phyloP scores from a whole-genome alignment of 192 early-diverging fungal species.

The Dispira parvispora region DNA sequence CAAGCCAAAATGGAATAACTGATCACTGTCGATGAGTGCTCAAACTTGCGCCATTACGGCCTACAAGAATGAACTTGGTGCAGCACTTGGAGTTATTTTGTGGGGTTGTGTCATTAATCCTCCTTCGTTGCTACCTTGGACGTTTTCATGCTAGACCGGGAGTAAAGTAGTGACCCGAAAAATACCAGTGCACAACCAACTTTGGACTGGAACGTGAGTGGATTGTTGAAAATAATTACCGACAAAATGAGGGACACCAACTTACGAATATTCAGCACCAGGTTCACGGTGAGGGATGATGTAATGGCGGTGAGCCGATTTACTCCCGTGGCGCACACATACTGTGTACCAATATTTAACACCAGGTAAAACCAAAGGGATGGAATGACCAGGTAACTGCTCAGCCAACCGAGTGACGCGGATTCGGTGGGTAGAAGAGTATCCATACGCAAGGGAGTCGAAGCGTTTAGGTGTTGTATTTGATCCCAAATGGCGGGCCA shows the following conservation, averaged over 20 bases:
- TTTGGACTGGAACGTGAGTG: constrained; percentile 42
- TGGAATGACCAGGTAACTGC: constrained; percentile 24
- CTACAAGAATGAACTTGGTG: too few species aligned
- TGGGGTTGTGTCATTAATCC: too few species aligned
- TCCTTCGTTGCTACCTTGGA: too few species aligned
- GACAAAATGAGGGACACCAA: constrained; percentile 66
- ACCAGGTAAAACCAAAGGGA: constrained; percentile 52
- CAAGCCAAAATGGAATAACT: too few species aligned
- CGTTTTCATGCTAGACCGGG: constrained; percentile 11
- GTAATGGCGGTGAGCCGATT: constrained; percentile 62
- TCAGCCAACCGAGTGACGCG: too few species aligned
- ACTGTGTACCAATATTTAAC: constrained; percentile 66
- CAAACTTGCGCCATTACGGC: too few species aligned
- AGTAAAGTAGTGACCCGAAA: constrained; percentile 63
- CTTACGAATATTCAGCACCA: constrained; percentile 76
- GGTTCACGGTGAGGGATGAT: constrained; percentile 64
- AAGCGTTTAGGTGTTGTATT: constrained; percentile 33
- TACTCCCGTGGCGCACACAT: constrained; percentile 77
- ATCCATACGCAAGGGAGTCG: constrained; percentile 19
- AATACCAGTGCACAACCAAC: constrained; percentile 62
- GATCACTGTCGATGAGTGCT: too few species aligned
- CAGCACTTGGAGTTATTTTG: too few species aligned
- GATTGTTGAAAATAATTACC: constrained; percentile 61
- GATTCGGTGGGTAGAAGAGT: too few species aligned
- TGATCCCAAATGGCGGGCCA: constrained; percentile 45